A percentile compares a stretch with the other conserved stretches of the same genome.
Evolutionary conservation across 2,329 filamentous ascomycete species (phyloP).

Genomic region (Drechslera avenae): DNA sequence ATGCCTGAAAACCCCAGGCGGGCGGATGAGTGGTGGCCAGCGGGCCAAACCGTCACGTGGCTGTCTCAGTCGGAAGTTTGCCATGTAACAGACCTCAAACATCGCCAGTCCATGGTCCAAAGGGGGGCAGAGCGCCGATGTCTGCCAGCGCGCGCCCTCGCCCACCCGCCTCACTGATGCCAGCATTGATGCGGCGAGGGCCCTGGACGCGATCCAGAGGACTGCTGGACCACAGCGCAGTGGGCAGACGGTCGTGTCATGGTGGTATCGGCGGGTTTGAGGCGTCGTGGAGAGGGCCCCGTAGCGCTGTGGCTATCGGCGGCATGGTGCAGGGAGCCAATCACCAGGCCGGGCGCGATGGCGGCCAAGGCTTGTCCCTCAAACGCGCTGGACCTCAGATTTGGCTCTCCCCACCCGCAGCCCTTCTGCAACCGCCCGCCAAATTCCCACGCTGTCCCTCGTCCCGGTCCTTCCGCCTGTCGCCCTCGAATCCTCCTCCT

Average conservation of each 20-base stretch:
- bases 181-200: constrained; percentile 2
- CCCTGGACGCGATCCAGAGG: constrained; percentile 21
- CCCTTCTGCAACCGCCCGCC: constrained; percentile 45
- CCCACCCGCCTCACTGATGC: constrained; percentile 14
- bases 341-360: constrained; percentile 31
- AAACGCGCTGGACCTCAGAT: constrained; percentile 46
- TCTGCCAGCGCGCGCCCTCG: constrained; percentile 15
- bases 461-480: constrained; percentile 29
- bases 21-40: constrained; percentile 34
- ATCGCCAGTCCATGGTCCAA: constrained; percentile 23
- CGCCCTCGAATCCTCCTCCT: constrained; percentile 35
- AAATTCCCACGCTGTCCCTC: constrained; percentile 37
- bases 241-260: constrained; percentile 37
- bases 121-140: constrained; percentile 18
- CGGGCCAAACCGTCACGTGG: constrained; percentile 38
- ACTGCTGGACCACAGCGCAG: constrained; percentile 13
- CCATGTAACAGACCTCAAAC: constrained; percentile 49
- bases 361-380: constrained; percentile 40
- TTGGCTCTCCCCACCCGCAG: constrained; percentile 43
- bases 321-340: constrained; percentile 37
- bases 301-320: constrained; percentile 43
- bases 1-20: constrained; percentile 35
- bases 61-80: constrained; percentile 41
- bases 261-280: constrained; percentile 32
- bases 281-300: constrained; percentile 26